Base-by-base conservation (phyloP, 495 filamentous ascomycete genomes). In the Neurospora discreta region DNA sequence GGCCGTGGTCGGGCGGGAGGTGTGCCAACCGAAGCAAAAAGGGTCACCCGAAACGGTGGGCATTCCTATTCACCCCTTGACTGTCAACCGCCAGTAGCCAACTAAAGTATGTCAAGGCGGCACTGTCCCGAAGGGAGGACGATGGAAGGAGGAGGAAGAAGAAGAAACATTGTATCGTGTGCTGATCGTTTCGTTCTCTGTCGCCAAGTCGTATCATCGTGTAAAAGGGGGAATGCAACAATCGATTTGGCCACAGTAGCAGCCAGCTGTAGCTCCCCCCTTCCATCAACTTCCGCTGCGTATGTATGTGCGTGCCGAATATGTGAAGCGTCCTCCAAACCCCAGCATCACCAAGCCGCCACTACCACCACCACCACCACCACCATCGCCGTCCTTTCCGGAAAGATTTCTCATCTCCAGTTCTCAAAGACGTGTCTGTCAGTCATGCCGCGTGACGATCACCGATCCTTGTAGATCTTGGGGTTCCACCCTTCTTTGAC, bases 381-480 rank as follows among this genome's bases (percentile, higher is more conserved):
- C 33, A 6, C 33, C 33, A 3, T 13, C 52, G 2, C 26, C 15
- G 68, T 30, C 52, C 26, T 36, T 36, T 6, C 52, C 13, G 52
- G 26, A 65, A 39, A 36, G 68, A 41, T 71, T 26, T 44, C 13
- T 67, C 30, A n/a, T 41, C 30, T 33, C 23, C 72, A 39, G 33
- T 71, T 70, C 38, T 41, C 46, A 11, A 11, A 58, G 73, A 43
- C 36, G 13, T 43, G 18, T 58, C 6, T 69, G 42, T 4, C 33
- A 6, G 60, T 52, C 26, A 70, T 23, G 10, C 20, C 42, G 39
- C 72, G 38, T 69, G 39, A 30, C 69, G 39, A 76, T 80, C 84
- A 93, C 87, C 89, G 85, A 78, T 97, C 93, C 84, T 96, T 96
- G 78, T 93, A 97, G 36, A 98, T 81, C 88, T 97, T 98, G 70